Evolutionary conservation across 176 grass and related monocot genomes (phyloP).

Genomic region (Elaeis guineensis): DNA sequence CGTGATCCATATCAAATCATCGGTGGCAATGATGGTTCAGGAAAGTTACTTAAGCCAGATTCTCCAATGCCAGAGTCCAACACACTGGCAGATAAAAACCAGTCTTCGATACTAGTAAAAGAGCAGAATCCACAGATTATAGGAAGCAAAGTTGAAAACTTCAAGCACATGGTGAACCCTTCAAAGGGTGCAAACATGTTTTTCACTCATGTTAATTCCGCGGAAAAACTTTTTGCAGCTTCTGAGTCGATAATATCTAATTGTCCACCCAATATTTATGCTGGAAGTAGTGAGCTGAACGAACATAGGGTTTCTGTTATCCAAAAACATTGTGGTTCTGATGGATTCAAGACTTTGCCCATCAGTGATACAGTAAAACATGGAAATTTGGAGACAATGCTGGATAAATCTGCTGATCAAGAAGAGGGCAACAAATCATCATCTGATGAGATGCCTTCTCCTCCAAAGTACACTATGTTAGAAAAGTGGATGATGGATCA

Average conservation of each 20-base stretch:
- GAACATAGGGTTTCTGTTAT: constrained; percentile 6
- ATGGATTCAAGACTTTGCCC: constrained; percentile 5
- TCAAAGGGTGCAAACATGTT: constrained; percentile 10
- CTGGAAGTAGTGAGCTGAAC: background rate
- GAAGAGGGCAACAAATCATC: constrained; percentile 47
- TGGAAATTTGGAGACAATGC: constrained; percentile 16
- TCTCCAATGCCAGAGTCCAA: constrained; percentile 6
- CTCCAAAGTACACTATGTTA: constrained; percentile 69
- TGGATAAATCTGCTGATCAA: constrained; percentile 54
- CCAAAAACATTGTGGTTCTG: constrained; percentile 13
- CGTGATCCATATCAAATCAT: constrained; percentile 2
- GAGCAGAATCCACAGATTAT: constrained; percentile 31
- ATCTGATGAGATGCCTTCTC: constrained; percentile 44
- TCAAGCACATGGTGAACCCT: constrained; percentile 5
- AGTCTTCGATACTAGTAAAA: constrained; percentile 34
- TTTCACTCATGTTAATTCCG: constrained; percentile 1
- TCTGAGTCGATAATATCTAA: background rate
- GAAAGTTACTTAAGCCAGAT: constrained; percentile 2
- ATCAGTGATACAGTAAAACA: background rate
- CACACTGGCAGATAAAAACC: constrained; percentile 39
- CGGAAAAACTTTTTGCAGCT: constrained; percentile 6
- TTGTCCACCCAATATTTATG: constrained; percentile 6
- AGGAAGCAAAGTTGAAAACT: constrained; percentile 40
- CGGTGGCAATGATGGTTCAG: background rate
- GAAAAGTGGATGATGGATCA: constrained; percentile 91